A percentile compares a stretch with the other conserved stretches of the same genome.
Evolutionary conservation across 768 basidiomycete species (phyloP).

Genomic region (Tulasnella sp.): DNA sequence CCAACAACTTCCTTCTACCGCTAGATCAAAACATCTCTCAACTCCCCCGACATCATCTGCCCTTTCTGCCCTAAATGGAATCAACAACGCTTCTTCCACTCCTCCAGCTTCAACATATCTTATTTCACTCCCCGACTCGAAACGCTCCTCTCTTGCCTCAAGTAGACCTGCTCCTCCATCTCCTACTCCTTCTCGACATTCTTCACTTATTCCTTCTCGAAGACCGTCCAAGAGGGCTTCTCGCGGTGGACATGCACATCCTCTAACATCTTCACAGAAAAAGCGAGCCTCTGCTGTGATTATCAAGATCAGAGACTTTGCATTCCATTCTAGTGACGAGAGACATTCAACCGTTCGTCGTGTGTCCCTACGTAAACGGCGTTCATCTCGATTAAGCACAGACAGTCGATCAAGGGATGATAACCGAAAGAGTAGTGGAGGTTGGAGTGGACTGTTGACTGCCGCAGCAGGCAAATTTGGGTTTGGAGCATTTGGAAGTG

Average conservation of each 20-base stretch:
- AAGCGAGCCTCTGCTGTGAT: neutral
- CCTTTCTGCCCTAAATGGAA: neutral
- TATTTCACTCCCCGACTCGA: slow-evolving; percentile 10
- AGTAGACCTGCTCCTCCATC: slow-evolving; percentile 51
- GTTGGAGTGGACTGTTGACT: neutral
- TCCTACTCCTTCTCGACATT: slow-evolving; percentile 28
- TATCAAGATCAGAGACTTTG: slow-evolving; percentile 41
- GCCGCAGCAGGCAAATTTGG: neutral
- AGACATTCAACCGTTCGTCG: slow-evolving; percentile 26
- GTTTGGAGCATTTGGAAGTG: neutral
- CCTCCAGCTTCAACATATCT: neutral
- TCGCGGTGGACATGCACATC: neutral
- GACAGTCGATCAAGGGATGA: neutral
- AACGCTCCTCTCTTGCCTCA: slow-evolving; percentile 29
- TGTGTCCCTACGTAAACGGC: neutral
- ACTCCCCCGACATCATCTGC: neutral
- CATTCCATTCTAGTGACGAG: slow-evolving; percentile 31
- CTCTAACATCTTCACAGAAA: slow-evolving; percentile 1
- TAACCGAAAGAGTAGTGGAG: slow-evolving; percentile 1
- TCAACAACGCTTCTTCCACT: neutral
- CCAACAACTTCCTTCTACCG: neutral
- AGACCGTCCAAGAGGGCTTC: neutral
- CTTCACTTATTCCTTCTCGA: neutral
- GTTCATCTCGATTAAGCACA: neutral
- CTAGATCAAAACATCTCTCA: neutral